Base-by-base conservation (phyloP, 257 asterid species). In the Petunia secreta region DNA sequence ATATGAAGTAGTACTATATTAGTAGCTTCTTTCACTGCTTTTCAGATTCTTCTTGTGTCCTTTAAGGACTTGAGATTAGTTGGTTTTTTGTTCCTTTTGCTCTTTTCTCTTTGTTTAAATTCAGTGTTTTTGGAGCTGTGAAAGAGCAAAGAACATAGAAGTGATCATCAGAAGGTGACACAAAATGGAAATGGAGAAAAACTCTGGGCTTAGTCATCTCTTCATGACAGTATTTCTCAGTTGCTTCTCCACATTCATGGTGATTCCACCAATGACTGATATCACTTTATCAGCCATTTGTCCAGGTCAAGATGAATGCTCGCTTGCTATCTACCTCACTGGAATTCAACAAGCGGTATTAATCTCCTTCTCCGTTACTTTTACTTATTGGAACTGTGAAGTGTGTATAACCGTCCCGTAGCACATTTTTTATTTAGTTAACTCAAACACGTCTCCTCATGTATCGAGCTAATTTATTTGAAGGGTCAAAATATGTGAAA, bases 271-370 rank as follows among this genome's bases (percentile, higher is more conserved):
- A 55, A 91, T 93, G 83, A 93, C 89, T 43, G 98, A 94, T 89
- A 90, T 93, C 71, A 87, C 96, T 3, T 84, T 94, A 94, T 83
- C 93, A 1, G 98, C 98, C 41, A 87, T 94, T 34, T 94, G 98
- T 64, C 97, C 98, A 62, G 97, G 96, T 25, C 75, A 90, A 81
- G 89, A 92, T 43, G 86, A 92, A 79, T 93, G 98, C 79, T 91
- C 98, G 1, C 75, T 94, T 10, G 98, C 98, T 77, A 94, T 94
- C 6, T 93, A 94, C 81, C 97, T 94, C 87, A 82, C 94, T 54
- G 98, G 98, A 52, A 91, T 92, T 84, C 98, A 93, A 54, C 95
- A 93, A 73, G 97, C 87, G 89, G 98, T 94, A 89, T 25, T 6
- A 25, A 40, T 34, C 36, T 71, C 62, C 8, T 71, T 43, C 77